These are phyloP conservation scores for Naganishia sp. DNA, from an alignment of 1,284 basidiomycete species.

Conservation along the genomic window DNA sequence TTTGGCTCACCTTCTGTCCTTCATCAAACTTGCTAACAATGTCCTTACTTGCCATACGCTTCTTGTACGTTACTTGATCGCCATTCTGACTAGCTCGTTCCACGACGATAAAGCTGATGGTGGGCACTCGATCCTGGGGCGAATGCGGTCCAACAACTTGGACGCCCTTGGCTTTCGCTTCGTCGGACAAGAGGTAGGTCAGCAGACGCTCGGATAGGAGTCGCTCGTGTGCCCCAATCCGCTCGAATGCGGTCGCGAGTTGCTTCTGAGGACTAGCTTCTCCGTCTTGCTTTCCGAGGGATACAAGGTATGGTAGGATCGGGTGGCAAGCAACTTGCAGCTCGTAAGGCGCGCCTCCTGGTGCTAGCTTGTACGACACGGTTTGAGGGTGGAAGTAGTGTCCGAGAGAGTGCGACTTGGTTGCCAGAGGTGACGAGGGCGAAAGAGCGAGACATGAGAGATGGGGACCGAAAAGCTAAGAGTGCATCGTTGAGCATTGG, in stretches of 20 bases:
- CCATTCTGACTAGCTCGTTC: slow-evolving; percentile 50
- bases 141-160: slow-evolving; percentile 65
- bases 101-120: slow-evolving; percentile 69
- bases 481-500: neutral
- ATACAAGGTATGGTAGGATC: slow-evolving; percentile 65
- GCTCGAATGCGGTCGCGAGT: slow-evolving; percentile 40
- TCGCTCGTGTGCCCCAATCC: slow-evolving; percentile 58
- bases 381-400: slow-evolving; percentile 67
- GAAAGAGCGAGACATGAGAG: slow-evolving; percentile 67
- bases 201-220: slow-evolving; percentile 56
- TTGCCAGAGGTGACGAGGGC: slow-evolving; percentile 50
- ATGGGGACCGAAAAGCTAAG: slow-evolving; percentile 72
- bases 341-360: slow-evolving; percentile 73
- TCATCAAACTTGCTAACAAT: slow-evolving; percentile 59
- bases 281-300: slow-evolving; percentile 50
- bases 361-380: slow-evolving; percentile 66
- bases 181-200: slow-evolving; percentile 52
- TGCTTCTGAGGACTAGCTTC: slow-evolving; percentile 50
- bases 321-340: slow-evolving; percentile 64
- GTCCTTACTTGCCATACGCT: slow-evolving; percentile 61
- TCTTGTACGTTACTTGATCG: slow-evolving; percentile 50
- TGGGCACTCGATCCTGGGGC: slow-evolving; percentile 60
- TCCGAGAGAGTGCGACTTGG: slow-evolving; percentile 60
- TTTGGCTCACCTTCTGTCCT: slow-evolving; percentile 61
- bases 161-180: slow-evolving; percentile 62